Conservation (phyloP, 108 stramenopile genomes). For the Nannochloropsis granulata region DNA sequence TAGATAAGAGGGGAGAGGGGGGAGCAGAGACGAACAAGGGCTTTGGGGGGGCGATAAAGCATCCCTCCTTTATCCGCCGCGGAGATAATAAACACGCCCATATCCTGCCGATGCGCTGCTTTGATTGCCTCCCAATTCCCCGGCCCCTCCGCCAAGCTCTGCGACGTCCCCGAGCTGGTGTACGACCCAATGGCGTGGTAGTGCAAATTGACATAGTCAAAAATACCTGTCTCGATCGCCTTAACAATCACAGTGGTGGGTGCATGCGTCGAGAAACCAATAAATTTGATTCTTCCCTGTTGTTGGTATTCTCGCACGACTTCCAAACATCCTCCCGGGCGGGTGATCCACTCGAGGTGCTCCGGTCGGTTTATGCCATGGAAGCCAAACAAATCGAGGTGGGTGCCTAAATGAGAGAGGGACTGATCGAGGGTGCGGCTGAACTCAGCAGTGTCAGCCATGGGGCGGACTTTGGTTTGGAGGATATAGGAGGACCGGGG, state of each 20-base stretch:
- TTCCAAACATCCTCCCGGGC: constrained; percentile 13
- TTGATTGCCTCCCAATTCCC: constrained; percentile 52
- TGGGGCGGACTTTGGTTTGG: constrained; percentile 58
- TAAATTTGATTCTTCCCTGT: constrained; percentile 54
- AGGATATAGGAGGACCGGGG: constrained; percentile 59
- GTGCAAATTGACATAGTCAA: constrained; percentile 65
- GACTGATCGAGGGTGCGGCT: constrained; percentile 39
- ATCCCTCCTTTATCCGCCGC: constrained; percentile 63
- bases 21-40: background rate
- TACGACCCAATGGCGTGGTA: constrained; percentile 66
- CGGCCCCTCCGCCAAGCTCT: constrained; percentile 32
- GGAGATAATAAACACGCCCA: constrained; percentile 71
- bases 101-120: constrained; percentile 50
- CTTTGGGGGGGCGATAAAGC: background rate
- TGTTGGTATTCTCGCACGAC: constrained; percentile 34
- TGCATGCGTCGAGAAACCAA: constrained; percentile 69
- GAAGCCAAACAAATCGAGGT: constrained; percentile 66
- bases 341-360: constrained; percentile 32
- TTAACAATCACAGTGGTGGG: constrained; percentile 48
- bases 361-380: constrained; percentile 60
- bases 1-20: constrained; percentile 50
- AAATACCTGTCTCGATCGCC: constrained; percentile 54
- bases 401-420: constrained; percentile 51
- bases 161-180: constrained; percentile 51
- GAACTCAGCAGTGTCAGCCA: constrained; percentile 39